Conservation (phyloP, 306 rosid genomes). For the Acacia melanoxylon region DNA sequence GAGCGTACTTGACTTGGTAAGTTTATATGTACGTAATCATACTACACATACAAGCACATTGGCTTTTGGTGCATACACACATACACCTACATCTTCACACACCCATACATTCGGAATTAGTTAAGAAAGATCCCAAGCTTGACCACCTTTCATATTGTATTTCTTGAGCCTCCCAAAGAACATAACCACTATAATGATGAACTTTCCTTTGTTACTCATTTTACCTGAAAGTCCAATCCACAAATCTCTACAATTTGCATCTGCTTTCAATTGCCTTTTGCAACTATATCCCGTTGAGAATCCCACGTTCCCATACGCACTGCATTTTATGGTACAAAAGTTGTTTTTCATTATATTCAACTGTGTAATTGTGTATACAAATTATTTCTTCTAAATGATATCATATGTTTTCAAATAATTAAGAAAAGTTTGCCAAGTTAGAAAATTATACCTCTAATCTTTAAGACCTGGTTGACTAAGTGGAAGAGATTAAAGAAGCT, state of each 20-base stretch:
- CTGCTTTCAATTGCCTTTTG: constrained; percentile 34
- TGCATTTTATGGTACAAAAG: constrained; percentile 11
- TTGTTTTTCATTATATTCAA: neutral
- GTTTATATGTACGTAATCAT: no score
- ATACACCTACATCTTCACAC: no score
- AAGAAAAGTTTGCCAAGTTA: neutral
- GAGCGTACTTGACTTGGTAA: no score
- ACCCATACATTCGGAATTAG: neutral
- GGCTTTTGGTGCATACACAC: no score
- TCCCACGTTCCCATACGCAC: constrained; percentile 87
- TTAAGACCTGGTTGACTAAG: no score
- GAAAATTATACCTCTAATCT: no score
- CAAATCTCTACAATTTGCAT: constrained; percentile 42
- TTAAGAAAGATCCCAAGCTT: constrained; percentile 39
- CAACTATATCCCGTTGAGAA: constrained; percentile 70
- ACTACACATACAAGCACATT: no score
- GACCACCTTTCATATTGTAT: constrained; percentile 47
- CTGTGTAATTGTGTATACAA: neutral
- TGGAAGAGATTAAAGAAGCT: no score
- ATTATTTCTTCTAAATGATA: neutral
- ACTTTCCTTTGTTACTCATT: constrained; percentile 41
- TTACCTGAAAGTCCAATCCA: constrained; percentile 58
- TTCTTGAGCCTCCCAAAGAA: constrained; percentile 56
- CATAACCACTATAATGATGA: constrained; percentile 40
- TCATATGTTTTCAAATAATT: neutral